Evolutionary conservation across 2,329 filamentous ascomycete species (phyloP), one percentile per base, ranked within the genome.

Genomic region (Dothideomycetes sp.): DNA sequence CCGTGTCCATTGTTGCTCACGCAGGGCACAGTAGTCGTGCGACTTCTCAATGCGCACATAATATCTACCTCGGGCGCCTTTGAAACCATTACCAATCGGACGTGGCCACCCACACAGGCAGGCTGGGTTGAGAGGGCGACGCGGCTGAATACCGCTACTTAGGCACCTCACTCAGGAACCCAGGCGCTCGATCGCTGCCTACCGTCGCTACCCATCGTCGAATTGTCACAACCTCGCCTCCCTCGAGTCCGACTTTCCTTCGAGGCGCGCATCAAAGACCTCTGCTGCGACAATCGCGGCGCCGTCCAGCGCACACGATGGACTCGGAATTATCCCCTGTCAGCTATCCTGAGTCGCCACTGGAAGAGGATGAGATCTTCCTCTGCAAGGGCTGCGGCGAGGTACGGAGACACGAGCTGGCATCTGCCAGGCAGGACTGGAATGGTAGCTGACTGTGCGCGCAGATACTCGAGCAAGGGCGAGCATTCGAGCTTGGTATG

Each of bases 381-480:
- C 84, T 84, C 45, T 94, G 87, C 70, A 94, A 93, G 69, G 86
- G 85, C 44, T 94, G 87, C 64, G 86, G 86, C 66, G 84, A 93
- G 73, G 85, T 93, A 71, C 37, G 44, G n/a, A 35, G 16, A 31
- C 18, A 35, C 31, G 15, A 38, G 17, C 38, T 19, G 24, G 3
- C 34, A 37, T 43, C 4, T 22, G 10, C n/a, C 10, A 12, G 18
- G 9, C 16, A 18, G 16, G 27, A 31, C 34, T 37, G 11, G 39
- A 41, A 30, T 36, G 39, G 37, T 36, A 12, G 14, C 14, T n/a
- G n/a, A n/a, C n/a, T n/a, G 8, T 19, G 30, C 43, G 35, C 53
- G 41, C 60, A 95, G 87, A 94, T 96, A 50, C 75, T 98, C 15
- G 91, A 98, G 64, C 91, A 98, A 72, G 91, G 91, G 53, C 96